phyloP scores from a whole-genome alignment of 1,284 basidiomycete species.

The Cryptococcus sp. region DNA sequence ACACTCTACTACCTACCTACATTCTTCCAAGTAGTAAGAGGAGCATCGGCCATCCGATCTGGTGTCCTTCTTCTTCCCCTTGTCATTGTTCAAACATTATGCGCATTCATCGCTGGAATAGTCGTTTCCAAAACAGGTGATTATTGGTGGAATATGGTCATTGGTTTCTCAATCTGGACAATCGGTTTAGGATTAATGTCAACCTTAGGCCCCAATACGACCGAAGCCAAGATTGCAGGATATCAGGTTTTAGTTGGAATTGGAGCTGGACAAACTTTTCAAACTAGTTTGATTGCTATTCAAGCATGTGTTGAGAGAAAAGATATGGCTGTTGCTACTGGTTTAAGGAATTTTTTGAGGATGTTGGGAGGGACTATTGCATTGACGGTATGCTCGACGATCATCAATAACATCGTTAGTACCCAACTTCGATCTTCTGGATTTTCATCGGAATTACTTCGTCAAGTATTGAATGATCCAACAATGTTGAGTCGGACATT shows the following conservation, averaged over 20 bases:
- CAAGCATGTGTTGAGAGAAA: conserved; percentile 50
- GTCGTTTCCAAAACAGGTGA: conserved; percentile 62
- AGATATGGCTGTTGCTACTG: conserved; percentile 45
- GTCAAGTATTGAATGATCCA: conserved; percentile 28
- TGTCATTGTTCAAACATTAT: conserved; percentile 59
- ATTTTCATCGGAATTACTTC: neutral
- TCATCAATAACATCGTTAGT: conserved; percentile 37
- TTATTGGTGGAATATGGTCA: conserved; percentile 60
- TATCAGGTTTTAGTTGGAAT: conserved; percentile 65
- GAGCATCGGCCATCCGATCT: conserved; percentile 59
- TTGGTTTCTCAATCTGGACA: conserved; percentile 66
- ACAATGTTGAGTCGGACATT: conserved; percentile 20
- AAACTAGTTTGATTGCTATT: conserved; percentile 50
- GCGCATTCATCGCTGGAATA: conserved; percentile 52
- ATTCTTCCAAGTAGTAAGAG: conserved; percentile 67
- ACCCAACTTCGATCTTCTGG: conserved; percentile 3
- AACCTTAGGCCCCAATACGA: conserved; percentile 55
- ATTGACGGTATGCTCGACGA: conserved; percentile 27
- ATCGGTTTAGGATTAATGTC: conserved; percentile 66
- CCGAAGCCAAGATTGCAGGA: conserved; percentile 57
- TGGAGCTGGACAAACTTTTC: conserved; percentile 52
- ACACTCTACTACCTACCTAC: conserved; percentile 59
- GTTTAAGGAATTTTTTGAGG: conserved; percentile 38
- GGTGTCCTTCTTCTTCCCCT: conserved; percentile 64
- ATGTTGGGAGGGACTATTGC: conserved; percentile 38